These are phyloP conservation scores for Mycena venus DNA, from an alignment of 768 basidiomycete genomes.

Conservation along the genomic window DNA sequence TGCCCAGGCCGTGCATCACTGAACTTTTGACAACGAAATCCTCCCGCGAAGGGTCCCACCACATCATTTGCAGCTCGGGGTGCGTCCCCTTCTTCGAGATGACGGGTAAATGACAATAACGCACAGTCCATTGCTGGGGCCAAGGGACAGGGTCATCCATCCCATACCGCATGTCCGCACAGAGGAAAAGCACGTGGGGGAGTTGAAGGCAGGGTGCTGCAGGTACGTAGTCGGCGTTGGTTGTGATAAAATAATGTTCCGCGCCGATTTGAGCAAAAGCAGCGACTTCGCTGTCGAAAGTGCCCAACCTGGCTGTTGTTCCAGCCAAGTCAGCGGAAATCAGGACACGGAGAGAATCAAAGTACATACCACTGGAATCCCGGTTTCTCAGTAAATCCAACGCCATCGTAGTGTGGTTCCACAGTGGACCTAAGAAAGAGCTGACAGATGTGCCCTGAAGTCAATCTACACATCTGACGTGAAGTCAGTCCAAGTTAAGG, in stretches of 20 bases:
- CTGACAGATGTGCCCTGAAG: too few species aligned
- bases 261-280: neutral
- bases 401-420: too few species aligned
- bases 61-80: neutral
- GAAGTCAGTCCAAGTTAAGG: too few species aligned
- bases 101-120: neutral
- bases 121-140: neutral
- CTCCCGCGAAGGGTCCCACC: neutral
- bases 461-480: too few species aligned
- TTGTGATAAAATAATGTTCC: neutral
- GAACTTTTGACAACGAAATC: conserved; percentile 8
- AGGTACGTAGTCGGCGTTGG: conserved; percentile 4
- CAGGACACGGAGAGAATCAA: neutral
- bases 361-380: too few species aligned
- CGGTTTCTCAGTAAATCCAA: too few species aligned
- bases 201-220: neutral
- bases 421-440: too few species aligned
- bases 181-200: neutral
- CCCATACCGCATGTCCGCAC: neutral
- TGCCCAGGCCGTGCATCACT: neutral
- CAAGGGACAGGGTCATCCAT: neutral
- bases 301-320: too few species aligned
- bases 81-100: neutral
- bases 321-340: neutral
- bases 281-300: neutral